A percentile compares a stretch with the other conserved stretches of the same genome.
Evolutionary conservation across 139 green algal species (phyloP).

Genomic region (Gonium pectorale): DNA sequence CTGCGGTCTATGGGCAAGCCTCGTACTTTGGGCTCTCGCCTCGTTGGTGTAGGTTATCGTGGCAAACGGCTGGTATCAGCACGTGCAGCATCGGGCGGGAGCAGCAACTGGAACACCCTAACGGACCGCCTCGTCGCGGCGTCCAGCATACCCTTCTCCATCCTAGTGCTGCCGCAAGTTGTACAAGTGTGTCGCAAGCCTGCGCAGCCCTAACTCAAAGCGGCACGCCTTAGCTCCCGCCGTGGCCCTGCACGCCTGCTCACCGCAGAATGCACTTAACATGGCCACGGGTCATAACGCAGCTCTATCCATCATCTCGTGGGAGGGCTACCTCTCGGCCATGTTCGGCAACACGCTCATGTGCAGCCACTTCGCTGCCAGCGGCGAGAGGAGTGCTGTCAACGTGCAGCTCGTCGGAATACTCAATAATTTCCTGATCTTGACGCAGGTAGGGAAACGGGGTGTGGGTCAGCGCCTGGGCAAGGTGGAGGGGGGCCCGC

Average conservation of each 20-base stretch:
- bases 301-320: slow-evolving; percentile 72
- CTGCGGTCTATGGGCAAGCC: slow-evolving; percentile 18
- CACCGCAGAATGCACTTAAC: slow-evolving; percentile 73
- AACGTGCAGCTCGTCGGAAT: slow-evolving; percentile 82
- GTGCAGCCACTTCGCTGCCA: slow-evolving; percentile 80
- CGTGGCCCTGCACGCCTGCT: too few relatives aligned
- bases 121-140: slow-evolving; percentile 60
- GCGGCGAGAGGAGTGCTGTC: slow-evolving; percentile 73
- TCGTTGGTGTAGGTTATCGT: slow-evolving; percentile 12
- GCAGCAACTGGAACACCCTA: slow-evolving; percentile 49
- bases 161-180: slow-evolving; percentile 82
- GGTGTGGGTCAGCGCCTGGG: too few relatives aligned
- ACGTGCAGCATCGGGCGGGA: neutral
- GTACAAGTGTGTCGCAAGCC: slow-evolving; percentile 32
- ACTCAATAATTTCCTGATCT: slow-evolving; percentile 77
- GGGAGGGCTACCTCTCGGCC: slow-evolving; percentile 75
- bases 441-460: slow-evolving; percentile 77
- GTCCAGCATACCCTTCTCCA: slow-evolving; percentile 72
- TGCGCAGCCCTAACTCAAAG: too few relatives aligned
- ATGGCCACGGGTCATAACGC: slow-evolving; percentile 64
- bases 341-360: slow-evolving; percentile 84
- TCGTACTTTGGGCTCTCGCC: slow-evolving; percentile 4
- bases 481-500: too few relatives aligned
- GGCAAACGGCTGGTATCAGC: neutral
- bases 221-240: neutral